Evolutionary conservation across 495 filamentous ascomycete genomes (phyloP).

Genomic region (Ramalina intermedia): DNA sequence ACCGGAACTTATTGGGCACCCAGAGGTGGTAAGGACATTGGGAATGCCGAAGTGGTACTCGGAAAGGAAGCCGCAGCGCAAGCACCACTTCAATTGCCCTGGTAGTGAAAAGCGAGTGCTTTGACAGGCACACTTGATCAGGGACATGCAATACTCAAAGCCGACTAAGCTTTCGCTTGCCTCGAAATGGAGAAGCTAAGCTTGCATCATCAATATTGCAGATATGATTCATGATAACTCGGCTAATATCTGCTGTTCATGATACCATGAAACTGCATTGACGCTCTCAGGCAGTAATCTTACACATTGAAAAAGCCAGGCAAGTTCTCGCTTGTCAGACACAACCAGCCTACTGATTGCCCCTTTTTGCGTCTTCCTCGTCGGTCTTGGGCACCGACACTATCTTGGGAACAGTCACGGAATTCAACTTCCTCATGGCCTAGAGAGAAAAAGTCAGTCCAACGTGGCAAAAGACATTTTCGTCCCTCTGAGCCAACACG

Average conservation of each 20-base stretch:
- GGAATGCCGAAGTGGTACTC: constrained; percentile 48
- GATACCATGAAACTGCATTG: too few species aligned
- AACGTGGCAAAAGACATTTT: not conserved
- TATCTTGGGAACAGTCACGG: constrained; percentile 37
- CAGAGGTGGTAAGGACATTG: constrained; percentile 54
- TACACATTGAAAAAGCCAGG: too few species aligned
- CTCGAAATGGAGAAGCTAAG: too few species aligned
- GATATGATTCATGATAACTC: too few species aligned
- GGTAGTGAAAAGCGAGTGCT: constrained; percentile 26
- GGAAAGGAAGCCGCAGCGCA: constrained; percentile 36
- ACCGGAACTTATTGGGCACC: constrained; percentile 62
- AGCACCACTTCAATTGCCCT: constrained; percentile 54
- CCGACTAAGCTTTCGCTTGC: too few species aligned
- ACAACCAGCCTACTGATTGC: constrained; percentile 10
- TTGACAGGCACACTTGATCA: too few species aligned
- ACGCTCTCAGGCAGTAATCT: too few species aligned
- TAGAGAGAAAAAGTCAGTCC: constrained; percentile 17
- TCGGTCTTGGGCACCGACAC: constrained; percentile 43
- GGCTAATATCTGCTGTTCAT: too few species aligned
- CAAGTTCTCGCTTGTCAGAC: too few species aligned
- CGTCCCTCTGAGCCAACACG: not conserved
- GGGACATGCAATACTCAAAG: too few species aligned
- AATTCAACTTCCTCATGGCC: constrained; percentile 42
- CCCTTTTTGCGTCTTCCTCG: constrained; percentile 31
- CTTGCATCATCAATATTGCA: too few species aligned